phyloP scores from a whole-genome alignment of 2,329 filamentous ascomycete genomes.

The Elsinoe batatas region DNA sequence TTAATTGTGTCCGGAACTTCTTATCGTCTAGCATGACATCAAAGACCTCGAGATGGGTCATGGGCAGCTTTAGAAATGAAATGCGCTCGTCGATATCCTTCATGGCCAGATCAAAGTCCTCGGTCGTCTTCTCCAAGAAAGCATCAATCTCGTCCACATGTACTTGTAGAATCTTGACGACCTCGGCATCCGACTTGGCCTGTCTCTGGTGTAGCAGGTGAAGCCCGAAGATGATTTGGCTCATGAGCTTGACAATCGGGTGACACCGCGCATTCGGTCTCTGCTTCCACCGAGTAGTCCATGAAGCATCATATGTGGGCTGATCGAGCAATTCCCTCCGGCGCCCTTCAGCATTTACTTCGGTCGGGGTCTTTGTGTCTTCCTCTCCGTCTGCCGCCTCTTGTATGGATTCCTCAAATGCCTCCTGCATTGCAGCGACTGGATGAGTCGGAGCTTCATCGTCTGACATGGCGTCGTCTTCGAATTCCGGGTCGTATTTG shows the following conservation, averaged over 20 bases:
- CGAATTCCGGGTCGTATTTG: slow-evolving; percentile 10
- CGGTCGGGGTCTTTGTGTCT: slow-evolving; percentile 34
- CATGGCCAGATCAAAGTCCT: slow-evolving; percentile 71
- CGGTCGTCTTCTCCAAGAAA: slow-evolving; percentile 75
- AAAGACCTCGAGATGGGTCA: slow-evolving; percentile 73
- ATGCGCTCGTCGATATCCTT: slow-evolving; percentile 72
- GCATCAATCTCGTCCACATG: slow-evolving; percentile 93
- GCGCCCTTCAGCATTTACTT: slow-evolving; percentile 48
- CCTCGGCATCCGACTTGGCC: slow-evolving; percentile 80
- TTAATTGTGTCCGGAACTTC: slow-evolving; percentile 68
- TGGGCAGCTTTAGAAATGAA: slow-evolving; percentile 68
- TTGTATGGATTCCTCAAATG: slow-evolving; percentile 71
- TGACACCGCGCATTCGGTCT: slow-evolving; percentile 69
- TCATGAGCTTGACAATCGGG: slow-evolving; percentile 78
- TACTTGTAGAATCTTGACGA: slow-evolving; percentile 76
- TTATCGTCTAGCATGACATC: slow-evolving; percentile 81
- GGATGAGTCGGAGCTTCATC: slow-evolving; percentile 52
- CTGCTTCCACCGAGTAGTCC: slow-evolving; percentile 66
- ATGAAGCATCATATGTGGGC: slow-evolving; percentile 57
- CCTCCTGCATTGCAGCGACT: slow-evolving; percentile 64
- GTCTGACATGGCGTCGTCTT: slow-evolving; percentile 15
- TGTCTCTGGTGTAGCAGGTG: slow-evolving; percentile 76
- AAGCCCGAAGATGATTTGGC: slow-evolving; percentile 89
- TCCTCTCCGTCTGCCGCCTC: slow-evolving; percentile 46
- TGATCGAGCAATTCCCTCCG: slow-evolving; percentile 60